Evolutionary conservation across 2,329 filamentous ascomycete genomes (phyloP), one percentile per base, ranked within the genome.

Genomic region (Colletotrichum incanum): DNA sequence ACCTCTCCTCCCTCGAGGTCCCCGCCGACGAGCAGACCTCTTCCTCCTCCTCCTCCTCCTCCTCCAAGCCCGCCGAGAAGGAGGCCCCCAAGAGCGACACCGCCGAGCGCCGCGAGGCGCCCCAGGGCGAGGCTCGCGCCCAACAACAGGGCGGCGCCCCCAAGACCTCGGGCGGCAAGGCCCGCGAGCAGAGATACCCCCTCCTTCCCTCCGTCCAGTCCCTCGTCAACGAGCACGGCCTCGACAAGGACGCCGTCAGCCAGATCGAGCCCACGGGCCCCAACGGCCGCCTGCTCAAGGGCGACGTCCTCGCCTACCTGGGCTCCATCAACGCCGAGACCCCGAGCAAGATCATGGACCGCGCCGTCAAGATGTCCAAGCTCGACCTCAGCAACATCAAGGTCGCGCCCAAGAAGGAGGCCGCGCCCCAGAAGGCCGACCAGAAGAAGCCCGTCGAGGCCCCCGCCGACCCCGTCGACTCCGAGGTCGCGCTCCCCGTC

Each of bases 361-460:
- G 90, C 64, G 92, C 97, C 79, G 87, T 90, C 72, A 92, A 94
- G 82, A 90, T 96, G 60, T 86, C 90, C 52, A 94, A 97, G 82
- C 91, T 99, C 65, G 96, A 99, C 81, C 90, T 99, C 31, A 96
- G 93, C 86, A 98, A 98, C 86, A 96, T 98, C 86, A 97, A 97
- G 86, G 85, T 96, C 71, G 92, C 92, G 59, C 82, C 85, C 66
- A 85, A 86, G 79, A 87, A 88, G 80, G 79, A 76, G 59, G 76
- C 77, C 43, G 34, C 84, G 68, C 82, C 83, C 31, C 80, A 83
- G 65, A 79, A 82, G 47, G 80, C 81, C 28, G 79, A 82, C 39
- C 49, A 34, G 37, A 68, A 71, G 47, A 58, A 67, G 56, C 59
- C 55, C 43, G 55, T 60, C 39, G 58, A 60, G 23, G 78, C 84